Evolutionary conservation across 2,329 filamentous ascomycete genomes (phyloP).

Genomic region (Alternaria arbusti): DNA sequence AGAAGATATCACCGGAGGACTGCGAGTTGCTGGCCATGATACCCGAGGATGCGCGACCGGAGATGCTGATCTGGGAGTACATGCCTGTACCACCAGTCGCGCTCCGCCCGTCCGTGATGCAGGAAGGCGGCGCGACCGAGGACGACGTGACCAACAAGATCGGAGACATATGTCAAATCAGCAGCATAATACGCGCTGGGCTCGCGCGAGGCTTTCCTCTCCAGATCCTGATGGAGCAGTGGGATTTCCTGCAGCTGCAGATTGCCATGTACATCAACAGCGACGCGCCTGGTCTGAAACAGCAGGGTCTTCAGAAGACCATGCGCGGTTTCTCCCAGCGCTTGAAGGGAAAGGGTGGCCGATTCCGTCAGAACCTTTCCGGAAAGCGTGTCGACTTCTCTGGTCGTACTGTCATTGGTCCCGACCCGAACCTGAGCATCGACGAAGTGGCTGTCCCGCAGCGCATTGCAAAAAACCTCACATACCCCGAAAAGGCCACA

Average conservation of each 20-base stretch:
- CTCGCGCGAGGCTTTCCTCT: constrained; percentile 83
- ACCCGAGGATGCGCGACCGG: constrained; percentile 83
- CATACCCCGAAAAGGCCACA: constrained; percentile 89
- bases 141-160: constrained; percentile 97
- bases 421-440: constrained; percentile 91
- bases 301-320: constrained; percentile 83
- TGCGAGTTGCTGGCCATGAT: constrained; percentile 92
- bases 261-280: constrained; percentile 99
- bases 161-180: constrained; percentile 94
- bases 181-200: constrained; percentile 82
- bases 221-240: constrained; percentile 93
- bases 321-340: constrained; percentile 95
- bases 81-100: constrained; percentile 92
- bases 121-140: constrained; percentile 92
- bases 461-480: constrained; percentile 93
- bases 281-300: constrained; percentile 89
- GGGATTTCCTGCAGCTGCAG: constrained; percentile 95
- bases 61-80: constrained; percentile 98
- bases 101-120: constrained; percentile 90
- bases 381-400: constrained; percentile 99
- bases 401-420: constrained; percentile 94
- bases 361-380: constrained; percentile 94
- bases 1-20: constrained; percentile 81
- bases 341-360: constrained; percentile 94
- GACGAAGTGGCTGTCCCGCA: constrained; percentile 92